A percentile compares a stretch with the other conserved stretches of the same genome.
phyloP scores from a whole-genome alignment of 305 asterid species.

The Withania somnifera region DNA sequence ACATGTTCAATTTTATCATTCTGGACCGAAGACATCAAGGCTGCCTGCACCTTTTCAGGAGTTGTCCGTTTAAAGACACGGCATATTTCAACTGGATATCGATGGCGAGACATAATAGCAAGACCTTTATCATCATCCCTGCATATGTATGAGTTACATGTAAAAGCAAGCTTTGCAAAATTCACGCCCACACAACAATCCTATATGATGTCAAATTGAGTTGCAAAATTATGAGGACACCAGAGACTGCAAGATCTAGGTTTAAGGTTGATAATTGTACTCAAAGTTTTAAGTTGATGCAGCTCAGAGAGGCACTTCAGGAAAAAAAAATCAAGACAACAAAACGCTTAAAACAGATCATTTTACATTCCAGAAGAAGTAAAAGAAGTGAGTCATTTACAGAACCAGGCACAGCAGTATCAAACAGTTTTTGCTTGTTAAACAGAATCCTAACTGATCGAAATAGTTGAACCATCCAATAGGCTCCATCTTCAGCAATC shows the following conservation, averaged over 20 bases:
- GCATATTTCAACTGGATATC: conserved; percentile 79
- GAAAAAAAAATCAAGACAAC: not conserved
- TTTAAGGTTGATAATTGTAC: not conserved
- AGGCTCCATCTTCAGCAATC: not conserved
- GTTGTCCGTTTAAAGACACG: conserved; percentile 79
- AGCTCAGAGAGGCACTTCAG: not conserved
- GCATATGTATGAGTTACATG: conserved; percentile 15
- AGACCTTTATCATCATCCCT: conserved; percentile 96
- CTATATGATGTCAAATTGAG: not conserved
- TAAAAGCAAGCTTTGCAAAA: not conserved
- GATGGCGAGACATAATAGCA: conserved; percentile 96
- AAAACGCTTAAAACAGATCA: not conserved
- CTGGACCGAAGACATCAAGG: conserved; percentile 34
- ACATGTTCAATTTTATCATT: conserved; percentile 29
- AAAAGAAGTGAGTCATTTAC: not conserved
- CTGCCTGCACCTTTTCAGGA: conserved; percentile 51
- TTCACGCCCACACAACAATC: not conserved
- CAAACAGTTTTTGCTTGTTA: not conserved
- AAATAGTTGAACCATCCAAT: not conserved
- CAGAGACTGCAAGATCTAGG: not conserved
- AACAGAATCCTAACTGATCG: not conserved
- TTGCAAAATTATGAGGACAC: not conserved
- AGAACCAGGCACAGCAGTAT: not conserved
- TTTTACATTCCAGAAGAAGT: not conserved
- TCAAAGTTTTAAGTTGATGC: not conserved